Evolutionary conservation across 2,329 filamentous ascomycete genomes (phyloP).

Genomic region (Ascochyta fabae): DNA sequence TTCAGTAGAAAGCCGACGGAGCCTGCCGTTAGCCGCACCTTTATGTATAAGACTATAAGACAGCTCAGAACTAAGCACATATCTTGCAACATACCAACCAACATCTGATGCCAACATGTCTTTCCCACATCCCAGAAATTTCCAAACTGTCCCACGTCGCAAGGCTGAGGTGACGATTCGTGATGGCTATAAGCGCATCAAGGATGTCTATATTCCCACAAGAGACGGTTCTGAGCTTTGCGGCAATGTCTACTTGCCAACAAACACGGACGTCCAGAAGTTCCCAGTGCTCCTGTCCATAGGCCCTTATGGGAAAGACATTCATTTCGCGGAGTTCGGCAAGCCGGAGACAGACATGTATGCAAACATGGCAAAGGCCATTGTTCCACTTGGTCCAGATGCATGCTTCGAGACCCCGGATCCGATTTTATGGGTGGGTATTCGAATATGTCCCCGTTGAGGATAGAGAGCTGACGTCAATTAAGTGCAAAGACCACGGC

Average conservation of each 20-base stretch:
- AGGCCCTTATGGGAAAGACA: neutral
- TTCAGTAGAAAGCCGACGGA: neutral
- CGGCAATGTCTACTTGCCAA: neutral
- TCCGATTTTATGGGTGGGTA: neutral
- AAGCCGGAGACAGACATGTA: neutral
- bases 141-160: neutral
- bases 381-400: neutral
- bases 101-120: neutral
- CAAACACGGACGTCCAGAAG: neutral
- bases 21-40: neutral
- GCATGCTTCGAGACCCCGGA: neutral
- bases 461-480: neutral
- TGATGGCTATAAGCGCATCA: neutral
- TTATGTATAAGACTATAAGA: neutral
- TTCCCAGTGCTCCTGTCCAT: neutral
- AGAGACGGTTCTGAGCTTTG: neutral
- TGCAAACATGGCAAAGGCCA: neutral
- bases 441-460: neutral
- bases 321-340: neutral
- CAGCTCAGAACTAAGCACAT: neutral
- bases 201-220: neutral
- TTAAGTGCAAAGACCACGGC: neutral
- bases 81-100: neutral
- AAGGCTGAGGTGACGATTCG: neutral
- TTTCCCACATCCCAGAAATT: neutral